These are phyloP conservation scores for Apiosordaria backusii DNA, from an alignment of 495 filamentous ascomycete species.

Conservation along the genomic window DNA sequence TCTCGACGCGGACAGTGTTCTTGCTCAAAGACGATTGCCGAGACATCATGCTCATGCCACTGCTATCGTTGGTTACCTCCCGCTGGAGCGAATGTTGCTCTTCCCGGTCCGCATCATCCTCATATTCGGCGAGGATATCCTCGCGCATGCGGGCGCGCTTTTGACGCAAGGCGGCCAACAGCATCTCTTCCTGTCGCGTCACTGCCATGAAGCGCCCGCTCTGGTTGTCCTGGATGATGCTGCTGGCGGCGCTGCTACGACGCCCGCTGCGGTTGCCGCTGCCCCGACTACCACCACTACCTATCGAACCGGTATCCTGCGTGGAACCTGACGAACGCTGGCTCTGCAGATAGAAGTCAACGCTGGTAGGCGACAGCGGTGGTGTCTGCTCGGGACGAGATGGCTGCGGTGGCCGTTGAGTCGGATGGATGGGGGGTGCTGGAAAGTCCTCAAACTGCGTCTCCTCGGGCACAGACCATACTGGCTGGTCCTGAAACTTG, in stretches of 20 bases:
- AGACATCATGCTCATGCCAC: slow-evolving; percentile 24
- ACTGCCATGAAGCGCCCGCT: slow-evolving; percentile 76
- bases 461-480: slow-evolving; percentile 13
- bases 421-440: slow-evolving; percentile 20
- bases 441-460: slow-evolving; percentile 34
- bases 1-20: slow-evolving; percentile 29
- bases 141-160: slow-evolving; percentile 75
- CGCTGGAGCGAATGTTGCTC: slow-evolving; percentile 19
- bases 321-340: slow-evolving; percentile 16
- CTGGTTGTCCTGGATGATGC: slow-evolving; percentile 27
- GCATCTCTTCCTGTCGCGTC: slow-evolving; percentile 77
- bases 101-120: slow-evolving; percentile 31
- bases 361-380: slow-evolving; percentile 45
- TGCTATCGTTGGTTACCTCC: slow-evolving; percentile 25
- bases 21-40: slow-evolving; percentile 25
- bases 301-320: slow-evolving; percentile 24
- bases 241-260: slow-evolving; percentile 25
- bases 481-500: slow-evolving; percentile 10
- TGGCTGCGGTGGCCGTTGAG: slow-evolving; percentile 7
- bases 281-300: slow-evolving; percentile 23
- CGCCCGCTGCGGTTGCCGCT: slow-evolving; percentile 16
- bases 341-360: slow-evolving; percentile 43
- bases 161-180: slow-evolving; percentile 75
- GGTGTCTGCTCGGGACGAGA: slow-evolving; percentile 40
- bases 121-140: slow-evolving; percentile 60